Evolutionary conservation across 2,329 filamentous ascomycete species (phyloP).

Genomic region (Saccharata proteae): DNA sequence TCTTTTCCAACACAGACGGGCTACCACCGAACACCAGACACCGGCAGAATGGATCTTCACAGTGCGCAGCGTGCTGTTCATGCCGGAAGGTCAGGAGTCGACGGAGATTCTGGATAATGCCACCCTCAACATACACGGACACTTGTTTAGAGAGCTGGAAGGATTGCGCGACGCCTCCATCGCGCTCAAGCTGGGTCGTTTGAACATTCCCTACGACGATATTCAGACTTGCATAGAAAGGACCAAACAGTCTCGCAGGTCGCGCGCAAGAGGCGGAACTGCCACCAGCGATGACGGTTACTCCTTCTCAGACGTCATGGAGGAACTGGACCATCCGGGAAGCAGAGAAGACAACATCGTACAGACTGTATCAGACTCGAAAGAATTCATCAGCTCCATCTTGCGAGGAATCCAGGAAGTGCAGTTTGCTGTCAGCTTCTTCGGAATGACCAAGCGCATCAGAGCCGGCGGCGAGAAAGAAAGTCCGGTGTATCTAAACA

Average conservation of each 20-base stretch:
- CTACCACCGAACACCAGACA: conserved; percentile 44
- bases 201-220: conserved; percentile 87
- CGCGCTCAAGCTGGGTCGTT: conserved; percentile 76
- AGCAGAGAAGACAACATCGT: conserved; percentile 57
- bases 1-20: conserved; percentile 60
- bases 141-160: conserved; percentile 72
- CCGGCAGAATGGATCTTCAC: conserved; percentile 93
- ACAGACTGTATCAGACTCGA: conserved; percentile 79
- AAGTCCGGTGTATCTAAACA: conserved; percentile 61
- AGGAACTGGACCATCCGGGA: conserved; percentile 60
- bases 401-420: conserved; percentile 90
- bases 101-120: conserved; percentile 81
- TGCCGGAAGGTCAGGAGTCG: conserved; percentile 69
- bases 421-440: conserved; percentile 85
- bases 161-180: conserved; percentile 84
- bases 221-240: conserved; percentile 51
- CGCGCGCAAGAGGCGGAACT: conserved; percentile 12
- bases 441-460: conserved; percentile 74
- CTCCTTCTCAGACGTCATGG: conserved; percentile 59
- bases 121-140: conserved; percentile 81
- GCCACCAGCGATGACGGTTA: conserved; percentile 38
- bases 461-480: conserved; percentile 53
- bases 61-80: conserved; percentile 77
- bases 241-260: conserved; percentile 35
- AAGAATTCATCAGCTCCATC: conserved; percentile 82